Conservation (phyloP, 2,329 filamentous ascomycete genomes). For the Magnaporthiopsis incrustans region DNA sequence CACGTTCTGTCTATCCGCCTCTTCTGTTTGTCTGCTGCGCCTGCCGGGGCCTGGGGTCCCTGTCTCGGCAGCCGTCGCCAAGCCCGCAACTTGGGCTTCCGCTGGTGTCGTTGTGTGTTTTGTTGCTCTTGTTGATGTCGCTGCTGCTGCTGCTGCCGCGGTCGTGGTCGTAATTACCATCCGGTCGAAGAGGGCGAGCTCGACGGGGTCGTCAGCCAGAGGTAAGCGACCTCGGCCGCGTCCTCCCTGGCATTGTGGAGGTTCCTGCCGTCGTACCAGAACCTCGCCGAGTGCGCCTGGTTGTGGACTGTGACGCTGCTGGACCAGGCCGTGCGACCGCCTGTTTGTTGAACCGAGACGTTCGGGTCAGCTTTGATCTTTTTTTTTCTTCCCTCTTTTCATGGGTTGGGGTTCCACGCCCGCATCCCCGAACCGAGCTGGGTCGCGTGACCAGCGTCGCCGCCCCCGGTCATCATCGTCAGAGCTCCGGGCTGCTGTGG, state of each 20-base stretch:
- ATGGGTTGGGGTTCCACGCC: background rate
- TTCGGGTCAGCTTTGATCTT: background rate
- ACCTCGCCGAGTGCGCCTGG: conserved; percentile 60
- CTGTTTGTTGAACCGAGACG: conserved; percentile 32
- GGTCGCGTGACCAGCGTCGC: background rate
- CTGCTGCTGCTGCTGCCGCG: background rate
- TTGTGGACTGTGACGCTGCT: conserved; percentile 68
- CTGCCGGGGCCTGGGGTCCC: background rate
- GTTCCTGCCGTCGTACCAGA: conserved; percentile 87
- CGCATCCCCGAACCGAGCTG: too few species aligned
- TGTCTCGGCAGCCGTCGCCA: background rate
- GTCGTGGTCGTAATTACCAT: background rate
- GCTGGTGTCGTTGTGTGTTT: background rate
- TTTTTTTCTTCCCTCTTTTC: background rate
- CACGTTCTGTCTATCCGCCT: background rate
- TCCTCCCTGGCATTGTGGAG: conserved; percentile 85
- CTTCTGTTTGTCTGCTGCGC: background rate
- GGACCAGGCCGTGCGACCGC: conserved; percentile 87
- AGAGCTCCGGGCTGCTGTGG: background rate
- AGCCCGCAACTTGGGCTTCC: background rate
- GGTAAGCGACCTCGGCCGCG: conserved; percentile 74
- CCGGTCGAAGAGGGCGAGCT: conserved; percentile 23
- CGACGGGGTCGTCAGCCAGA: conserved; percentile 35
- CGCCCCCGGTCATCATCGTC: too few species aligned
- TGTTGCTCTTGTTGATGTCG: background rate